phyloP scores from a whole-genome alignment of 306 rosid species.

The Vigna radiata region DNA sequence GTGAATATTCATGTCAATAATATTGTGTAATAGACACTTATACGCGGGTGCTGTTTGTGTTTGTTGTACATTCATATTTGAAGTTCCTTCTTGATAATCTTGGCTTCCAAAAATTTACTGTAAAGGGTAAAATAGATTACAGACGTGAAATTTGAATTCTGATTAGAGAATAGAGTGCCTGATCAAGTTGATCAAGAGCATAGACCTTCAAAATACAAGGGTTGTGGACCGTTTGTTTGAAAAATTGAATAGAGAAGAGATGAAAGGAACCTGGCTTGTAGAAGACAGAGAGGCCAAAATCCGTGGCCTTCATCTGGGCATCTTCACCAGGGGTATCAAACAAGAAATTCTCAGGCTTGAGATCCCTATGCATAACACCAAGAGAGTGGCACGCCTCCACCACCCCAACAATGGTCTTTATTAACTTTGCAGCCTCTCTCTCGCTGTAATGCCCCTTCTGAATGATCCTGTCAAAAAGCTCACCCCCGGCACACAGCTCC shows the following conservation, averaged over 20 bases:
- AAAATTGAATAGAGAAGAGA: not conserved
- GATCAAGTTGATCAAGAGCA: too few species aligned
- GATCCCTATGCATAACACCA: slow-evolving; percentile 97
- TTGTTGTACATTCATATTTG: not conserved
- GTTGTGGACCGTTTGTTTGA: not conserved
- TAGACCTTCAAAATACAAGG: too few species aligned
- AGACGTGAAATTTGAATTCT: not conserved
- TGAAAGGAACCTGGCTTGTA: slow-evolving; percentile 76
- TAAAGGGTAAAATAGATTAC: not conserved
- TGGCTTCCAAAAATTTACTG: not conserved
- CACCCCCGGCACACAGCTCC: slow-evolving; percentile 92
- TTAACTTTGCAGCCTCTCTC: slow-evolving; percentile 79
- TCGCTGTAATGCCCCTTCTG: slow-evolving; percentile 90
- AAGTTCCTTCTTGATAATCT: not conserved
- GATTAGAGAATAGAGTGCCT: not conserved
- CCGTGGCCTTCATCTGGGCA: slow-evolving; percentile 82
- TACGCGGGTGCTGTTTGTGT: not conserved
- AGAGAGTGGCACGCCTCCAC: slow-evolving; percentile 89
- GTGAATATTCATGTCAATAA: not conserved
- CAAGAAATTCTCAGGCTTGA: slow-evolving; percentile 94
- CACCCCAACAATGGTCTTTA: slow-evolving; percentile 81
- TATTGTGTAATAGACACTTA: not conserved
- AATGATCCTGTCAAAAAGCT: slow-evolving; percentile 86
- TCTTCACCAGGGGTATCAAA: slow-evolving; percentile 75
- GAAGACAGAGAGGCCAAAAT: slow-evolving; percentile 86